Base-by-base conservation (phyloP, 2,329 filamentous ascomycete species). In the Fusarium sp. region DNA sequence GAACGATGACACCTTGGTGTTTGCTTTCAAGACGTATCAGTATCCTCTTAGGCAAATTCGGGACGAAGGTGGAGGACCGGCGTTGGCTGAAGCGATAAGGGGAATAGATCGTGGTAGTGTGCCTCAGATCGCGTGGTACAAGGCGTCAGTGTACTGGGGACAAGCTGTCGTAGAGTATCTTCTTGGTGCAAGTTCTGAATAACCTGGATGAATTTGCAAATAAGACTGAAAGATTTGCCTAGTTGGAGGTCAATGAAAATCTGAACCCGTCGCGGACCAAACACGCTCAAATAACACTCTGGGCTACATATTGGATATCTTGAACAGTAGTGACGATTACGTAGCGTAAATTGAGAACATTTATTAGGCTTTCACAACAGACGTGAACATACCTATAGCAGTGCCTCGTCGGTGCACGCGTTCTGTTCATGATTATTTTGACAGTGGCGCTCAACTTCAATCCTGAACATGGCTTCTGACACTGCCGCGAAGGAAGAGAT, bases 191-290 rank as follows among this genome's bases (percentile, higher is more conserved):
- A 3, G 20, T 20, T 41, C 36, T 1, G 4, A 55, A 14, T 6
- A 30, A 2, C 4, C 3, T 55, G 10, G 14, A 13, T 2, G 15
- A 4, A 22, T 7, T 12, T 18, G 14, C 28, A 28, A 5, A 13
- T 28, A 6, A 10, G 13, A n/a, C 14, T 28, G 14, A 8, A n/a
- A 18, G 0, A 0, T 3, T 13, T 9, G 7, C 13, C 13, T 1
- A 39, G 18, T n/a, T 3, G 5, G 14, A 39, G 20, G 2, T 41
- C 18, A 28, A 28, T 18, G 5, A 39, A 2, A 20, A 38, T 22
- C 10, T 9, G 4, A 18, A 18, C 2, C 10, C 7, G 4, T 6
- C 5, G 10, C 8, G 7, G 15, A 12, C 6, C 5, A 28, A 3
- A n/a, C 14, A 8, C 8, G 4, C 28, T n/a, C 5, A 26, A 26